phyloP scores from a whole-genome alignment of 495 filamentous ascomycete genomes.

The Penicillium fimorum region DNA sequence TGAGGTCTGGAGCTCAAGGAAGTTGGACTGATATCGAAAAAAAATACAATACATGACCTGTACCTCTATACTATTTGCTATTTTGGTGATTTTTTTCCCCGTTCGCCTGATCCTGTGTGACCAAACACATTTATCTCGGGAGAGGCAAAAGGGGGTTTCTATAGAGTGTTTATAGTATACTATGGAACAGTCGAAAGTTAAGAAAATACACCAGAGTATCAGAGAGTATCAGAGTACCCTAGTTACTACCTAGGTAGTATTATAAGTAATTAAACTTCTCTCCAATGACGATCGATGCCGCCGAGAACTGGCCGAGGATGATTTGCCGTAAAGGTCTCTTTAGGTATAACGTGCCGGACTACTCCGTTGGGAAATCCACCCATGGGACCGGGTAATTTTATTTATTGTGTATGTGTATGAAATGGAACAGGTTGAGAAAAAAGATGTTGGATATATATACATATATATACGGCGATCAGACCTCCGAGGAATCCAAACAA shows the following conservation, averaged over 20 bases:
- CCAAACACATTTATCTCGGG: conserved; percentile 9
- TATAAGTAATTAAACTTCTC: conserved; percentile 30
- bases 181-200: background rate
- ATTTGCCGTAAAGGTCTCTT: conserved; percentile 25
- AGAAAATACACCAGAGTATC: too few relatives aligned
- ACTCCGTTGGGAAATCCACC: conserved; percentile 6
- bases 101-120: conserved; percentile 9
- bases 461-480: conserved; percentile 13
- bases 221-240: background rate
- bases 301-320: conserved; percentile 29
- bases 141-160: background rate
- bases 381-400: background rate
- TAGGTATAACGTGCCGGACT: conserved; percentile 25
- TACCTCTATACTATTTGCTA: background rate
- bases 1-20: too few relatives aligned
- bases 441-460: background rate
- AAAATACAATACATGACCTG: conserved; percentile 1
- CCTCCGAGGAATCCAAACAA: conserved; percentile 5
- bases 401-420: background rate
- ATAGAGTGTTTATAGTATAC: background rate
- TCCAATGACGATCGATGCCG: conserved; percentile 29
- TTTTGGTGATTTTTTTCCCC: conserved; percentile 7
- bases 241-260: background rate
- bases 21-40: background rate
- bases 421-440: too few relatives aligned